Conservation (phyloP, 1,139 yeast species). For the Torulaspora globosa region DNA sequence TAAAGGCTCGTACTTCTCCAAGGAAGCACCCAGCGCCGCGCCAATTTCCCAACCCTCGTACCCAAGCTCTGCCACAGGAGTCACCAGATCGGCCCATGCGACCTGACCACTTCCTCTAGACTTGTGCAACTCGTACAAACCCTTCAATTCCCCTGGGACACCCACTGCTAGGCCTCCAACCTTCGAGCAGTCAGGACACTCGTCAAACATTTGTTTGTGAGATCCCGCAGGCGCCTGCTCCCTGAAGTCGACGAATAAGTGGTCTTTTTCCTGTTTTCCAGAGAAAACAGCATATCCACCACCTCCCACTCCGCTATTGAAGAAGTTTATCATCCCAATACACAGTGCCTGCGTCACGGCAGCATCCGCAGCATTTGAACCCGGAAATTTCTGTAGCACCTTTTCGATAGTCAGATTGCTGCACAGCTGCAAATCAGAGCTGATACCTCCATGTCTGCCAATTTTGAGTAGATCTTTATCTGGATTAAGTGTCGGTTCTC, state of each 20-base stretch:
- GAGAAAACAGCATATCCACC: conserved; percentile 71
- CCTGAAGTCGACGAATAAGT: conserved; percentile 69
- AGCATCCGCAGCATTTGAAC: conserved; percentile 80
- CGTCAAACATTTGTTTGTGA: conserved; percentile 60
- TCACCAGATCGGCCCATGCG: conserved; percentile 66
- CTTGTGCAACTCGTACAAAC: conserved; percentile 58
- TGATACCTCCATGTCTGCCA: conserved; percentile 60
- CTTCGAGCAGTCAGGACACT: conserved; percentile 48
- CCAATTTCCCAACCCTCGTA: conserved; percentile 62
- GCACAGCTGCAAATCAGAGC: conserved; percentile 70
- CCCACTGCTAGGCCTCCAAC: conserved; percentile 84
- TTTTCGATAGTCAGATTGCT: conserved; percentile 58
- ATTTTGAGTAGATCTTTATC: conserved; percentile 36
- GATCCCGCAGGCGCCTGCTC: conserved; percentile 77
- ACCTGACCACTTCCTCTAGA: conserved; percentile 67
- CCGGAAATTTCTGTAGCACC: conserved; percentile 43
- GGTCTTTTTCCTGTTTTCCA: conserved; percentile 43
- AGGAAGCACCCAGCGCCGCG: conserved; percentile 46
- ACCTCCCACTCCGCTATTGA: conserved; percentile 90
- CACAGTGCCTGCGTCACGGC: conserved; percentile 86
- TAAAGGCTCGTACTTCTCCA: conserved; percentile 40
- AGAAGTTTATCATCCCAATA: conserved; percentile 77
- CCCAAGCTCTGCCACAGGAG: conserved; percentile 71
- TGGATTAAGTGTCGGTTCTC: conserved; percentile 42
- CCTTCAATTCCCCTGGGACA: conserved; percentile 86